These are phyloP conservation scores for Emergomyces pasteurianus DNA, from an alignment of 2,329 filamentous ascomycete species.

Conservation along the genomic window DNA sequence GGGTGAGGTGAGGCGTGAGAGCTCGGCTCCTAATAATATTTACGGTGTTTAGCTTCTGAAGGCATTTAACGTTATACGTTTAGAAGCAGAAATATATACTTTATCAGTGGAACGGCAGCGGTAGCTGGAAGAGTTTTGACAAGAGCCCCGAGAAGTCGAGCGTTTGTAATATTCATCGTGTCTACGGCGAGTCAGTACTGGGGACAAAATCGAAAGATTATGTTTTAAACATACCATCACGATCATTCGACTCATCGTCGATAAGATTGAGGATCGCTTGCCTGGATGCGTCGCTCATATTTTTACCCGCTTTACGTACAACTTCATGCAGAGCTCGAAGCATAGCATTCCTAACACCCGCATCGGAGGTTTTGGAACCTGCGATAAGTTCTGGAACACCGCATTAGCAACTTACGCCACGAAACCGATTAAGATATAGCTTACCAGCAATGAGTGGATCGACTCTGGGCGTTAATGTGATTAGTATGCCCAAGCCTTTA, in stretches of 20 bases:
- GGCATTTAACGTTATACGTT: background rate
- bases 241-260: constrained; percentile 67
- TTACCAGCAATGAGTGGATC: constrained; percentile 69
- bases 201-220: background rate
- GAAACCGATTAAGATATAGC: constrained; percentile 5
- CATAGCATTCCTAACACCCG: constrained; percentile 89
- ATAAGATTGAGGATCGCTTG: constrained; percentile 79
- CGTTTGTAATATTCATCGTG: constrained; percentile 76
- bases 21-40: constrained; percentile 57
- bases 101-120: constrained; percentile 49
- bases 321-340: constrained; percentile 94
- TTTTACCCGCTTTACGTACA: constrained; percentile 82
- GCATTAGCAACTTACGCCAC: constrained; percentile 1
- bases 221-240: constrained; percentile 43
- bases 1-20: constrained; percentile 62
- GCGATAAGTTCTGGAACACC: constrained; percentile 63
- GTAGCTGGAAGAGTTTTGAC: constrained; percentile 74
- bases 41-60: constrained; percentile 17
- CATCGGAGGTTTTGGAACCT: constrained; percentile 81
- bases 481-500: constrained; percentile 85
- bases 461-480: constrained; percentile 88
- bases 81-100: constrained; percentile 25
- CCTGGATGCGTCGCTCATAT: constrained; percentile 87
- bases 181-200: constrained; percentile 26
- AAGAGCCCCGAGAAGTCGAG: constrained; percentile 76